Evolutionary conservation across 2,329 filamentous ascomycete species (phyloP), one percentile per base, ranked within the genome.

Genomic region (Penicillium corylophilum): DNA sequence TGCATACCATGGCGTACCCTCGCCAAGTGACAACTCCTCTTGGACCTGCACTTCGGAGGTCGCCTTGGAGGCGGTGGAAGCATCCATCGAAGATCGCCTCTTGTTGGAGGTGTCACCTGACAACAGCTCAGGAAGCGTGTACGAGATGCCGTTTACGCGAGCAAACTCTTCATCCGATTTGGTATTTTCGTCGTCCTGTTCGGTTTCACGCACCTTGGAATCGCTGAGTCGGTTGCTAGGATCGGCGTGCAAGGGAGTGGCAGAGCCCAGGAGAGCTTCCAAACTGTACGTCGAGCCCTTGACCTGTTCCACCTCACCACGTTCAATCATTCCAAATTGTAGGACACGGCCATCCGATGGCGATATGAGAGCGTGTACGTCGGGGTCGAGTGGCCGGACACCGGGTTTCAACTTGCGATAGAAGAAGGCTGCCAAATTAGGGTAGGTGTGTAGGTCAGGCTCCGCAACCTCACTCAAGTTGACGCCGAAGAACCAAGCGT

Each of bases 211-310:
- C 18, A 56, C 49, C 45, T 69, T 65, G 46, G 69, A 61, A 49
- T 69, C 73, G 48, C 38, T 54, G 42, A 71, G 64, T 56, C 58
- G 69, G 61, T 66, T 67, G 24, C 64, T 71, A 59, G 64, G 73
- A 59, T 73, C 71, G 12, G 71, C 66, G 24, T 72, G 64, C 9
- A 67, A 65, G 50, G 51, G 81, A 68, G 63, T 86, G 72, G 73
- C 82, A 59, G 70, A 71, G 59, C 94, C 94, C 2, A 99, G 81
- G 1, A 99, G 81, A 7, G 94, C 92, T 69, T 99, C 94, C 48
- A 99, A 82, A 60, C 87, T 95, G 74, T 99, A 99, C 1, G 94
- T 99, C 81, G 99, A 94, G 54, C 94, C 94, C 75, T 99, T 99
- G 58, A 99, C 93, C 75, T 99, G 94, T 71, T 99, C 94, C 39